These are phyloP conservation scores for Metschnikowia colocasiae DNA, from an alignment of 805 yeast genomes.

Conservation along the genomic window DNA sequence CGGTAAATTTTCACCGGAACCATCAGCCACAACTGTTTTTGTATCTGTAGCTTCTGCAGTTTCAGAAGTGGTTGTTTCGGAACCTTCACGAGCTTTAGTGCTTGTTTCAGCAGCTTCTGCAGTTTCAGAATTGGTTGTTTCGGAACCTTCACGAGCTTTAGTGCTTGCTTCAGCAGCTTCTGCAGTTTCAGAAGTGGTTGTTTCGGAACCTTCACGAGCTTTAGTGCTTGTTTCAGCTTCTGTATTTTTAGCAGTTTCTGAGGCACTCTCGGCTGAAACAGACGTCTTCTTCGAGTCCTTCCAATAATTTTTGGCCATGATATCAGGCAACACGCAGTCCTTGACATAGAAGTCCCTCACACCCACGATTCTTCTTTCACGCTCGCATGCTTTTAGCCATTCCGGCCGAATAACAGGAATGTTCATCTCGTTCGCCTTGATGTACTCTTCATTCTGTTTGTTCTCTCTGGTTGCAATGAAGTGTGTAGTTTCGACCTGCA, in stretches of 20 bases:
- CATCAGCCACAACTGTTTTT: not conserved
- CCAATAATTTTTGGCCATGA: slow-evolving; percentile 43
- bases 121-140: too few species aligned
- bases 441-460: slow-evolving; percentile 63
- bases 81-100: too few species aligned
- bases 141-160: too few species aligned
- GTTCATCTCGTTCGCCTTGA: slow-evolving; percentile 77
- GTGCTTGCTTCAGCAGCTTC: not conserved
- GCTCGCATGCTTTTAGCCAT: slow-evolving; percentile 92
- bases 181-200: not conserved
- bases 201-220: too few species aligned
- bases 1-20: not conserved
- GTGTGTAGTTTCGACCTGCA: slow-evolving; percentile 90
- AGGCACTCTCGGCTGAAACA: not conserved
- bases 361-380: slow-evolving; percentile 85
- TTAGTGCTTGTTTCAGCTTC: too few species aligned
- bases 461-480: slow-evolving; percentile 66
- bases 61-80: too few species aligned
- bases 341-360: slow-evolving; percentile 82
- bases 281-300: not conserved
- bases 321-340: slow-evolving; percentile 44
- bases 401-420: slow-evolving; percentile 95
- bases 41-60: not conserved
- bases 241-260: not conserved
- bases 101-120: not conserved